phyloP scores from a whole-genome alignment of 768 basidiomycete species.

The Boletus reticuloceps region DNA sequence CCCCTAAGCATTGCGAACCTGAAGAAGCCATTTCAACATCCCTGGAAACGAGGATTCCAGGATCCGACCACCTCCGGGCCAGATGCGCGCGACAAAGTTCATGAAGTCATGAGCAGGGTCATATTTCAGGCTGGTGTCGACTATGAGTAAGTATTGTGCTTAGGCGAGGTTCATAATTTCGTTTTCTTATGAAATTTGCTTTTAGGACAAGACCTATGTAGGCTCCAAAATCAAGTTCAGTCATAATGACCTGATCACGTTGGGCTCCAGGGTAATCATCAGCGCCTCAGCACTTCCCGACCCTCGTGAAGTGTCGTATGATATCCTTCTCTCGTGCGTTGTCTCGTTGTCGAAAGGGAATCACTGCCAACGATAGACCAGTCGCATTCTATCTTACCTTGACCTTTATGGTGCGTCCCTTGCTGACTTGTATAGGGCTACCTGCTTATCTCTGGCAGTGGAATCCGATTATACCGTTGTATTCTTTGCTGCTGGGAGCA shows the following conservation, averaged over 20 bases:
- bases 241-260: slow-evolving; percentile 5
- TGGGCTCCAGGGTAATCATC: slow-evolving; percentile 66
- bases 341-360: slow-evolving; percentile 8
- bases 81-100: slow-evolving; percentile 43
- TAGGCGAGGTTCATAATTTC: background rate
- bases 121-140: slow-evolving; percentile 91
- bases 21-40: slow-evolving; percentile 46
- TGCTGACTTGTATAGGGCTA: background rate
- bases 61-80: slow-evolving; percentile 24
- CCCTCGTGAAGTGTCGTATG: slow-evolving; percentile 72
- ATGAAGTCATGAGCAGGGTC: slow-evolving; percentile 65
- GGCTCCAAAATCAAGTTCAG: slow-evolving; percentile 25
- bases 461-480: slow-evolving; percentile 88
- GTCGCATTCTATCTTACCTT: slow-evolving; percentile 75
- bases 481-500: slow-evolving; percentile 80
- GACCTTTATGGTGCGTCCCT: slow-evolving; percentile 67
- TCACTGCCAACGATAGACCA: slow-evolving; percentile 26
- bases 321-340: slow-evolving; percentile 68
- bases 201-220: slow-evolving; percentile 84
- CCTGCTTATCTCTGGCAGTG: slow-evolving; percentile 43
- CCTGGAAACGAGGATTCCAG: slow-evolving; percentile 48
- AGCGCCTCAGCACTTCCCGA: slow-evolving; percentile 83
- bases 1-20: slow-evolving; percentile 21
- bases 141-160: slow-evolving; percentile 62
- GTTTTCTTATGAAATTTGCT: slow-evolving; percentile 12